Evolutionary conservation across 2,329 filamentous ascomycete species (phyloP), one percentile per base, ranked within the genome.

Genomic region (Sclerotinia spermophila): DNA sequence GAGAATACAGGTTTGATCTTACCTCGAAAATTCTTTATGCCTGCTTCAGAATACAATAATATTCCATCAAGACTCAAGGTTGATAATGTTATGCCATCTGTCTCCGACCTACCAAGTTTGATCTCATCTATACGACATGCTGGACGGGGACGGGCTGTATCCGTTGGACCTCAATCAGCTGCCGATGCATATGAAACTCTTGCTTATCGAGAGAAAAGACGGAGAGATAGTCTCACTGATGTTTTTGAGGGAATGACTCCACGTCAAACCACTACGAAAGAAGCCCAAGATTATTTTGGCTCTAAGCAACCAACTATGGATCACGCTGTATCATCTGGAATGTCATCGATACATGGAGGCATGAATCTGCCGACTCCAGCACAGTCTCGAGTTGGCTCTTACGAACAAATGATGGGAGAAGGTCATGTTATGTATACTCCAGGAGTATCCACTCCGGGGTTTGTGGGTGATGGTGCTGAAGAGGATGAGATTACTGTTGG

Each of bases 181-280:
- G 96, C 96, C 2, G 96, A 99, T 82, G 96, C 94, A 35, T 97
- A 97, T 81, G 96, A 99, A 82, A 93, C 94, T 30, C 84, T 99
- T 64, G 96, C 95, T 8, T 97, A 97, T 79, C 90, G 95, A 30
- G 93, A 97, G 75, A 87, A 90, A 74, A 84, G 85, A 71, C 82
- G 89, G 69, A 83, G 87, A 67, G 87, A 90, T 76, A 90, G 87
- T 76, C 82, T 79, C 67, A 79, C 77, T 5, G 74, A 71, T 40
- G 72, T 72, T 13, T 62, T 72, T 2, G 72, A 74, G 2, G 70
- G 70, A 27, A 71, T 70, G 64, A 74, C 72, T 59, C 72, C 75
- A 33, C 72, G 66, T 30, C 69, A 73, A 59, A n/a, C 38, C 6
- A 40, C 33, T 5, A 68, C 66, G 40, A 19, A 55, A 55, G 66